Evolutionary conservation across 352 stramenopile species (phyloP), one percentile per base, ranked within the genome.

Genomic region (Phytophthora crassamura): DNA sequence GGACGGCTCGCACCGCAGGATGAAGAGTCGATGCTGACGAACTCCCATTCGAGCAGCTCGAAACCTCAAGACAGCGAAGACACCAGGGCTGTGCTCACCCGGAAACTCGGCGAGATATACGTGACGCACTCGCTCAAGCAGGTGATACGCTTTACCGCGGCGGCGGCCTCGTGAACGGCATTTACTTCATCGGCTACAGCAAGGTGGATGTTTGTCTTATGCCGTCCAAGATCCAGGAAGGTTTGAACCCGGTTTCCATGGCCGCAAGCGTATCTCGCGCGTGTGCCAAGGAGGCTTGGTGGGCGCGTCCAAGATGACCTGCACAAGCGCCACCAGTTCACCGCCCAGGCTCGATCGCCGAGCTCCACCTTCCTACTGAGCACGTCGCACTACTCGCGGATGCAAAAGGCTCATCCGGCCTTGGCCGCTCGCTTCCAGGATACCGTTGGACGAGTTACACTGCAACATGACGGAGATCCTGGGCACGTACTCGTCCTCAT

Each of bases 131-230:
- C 76, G 46, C 52, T 77, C 18, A 91, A 88, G 50, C 68, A 28
- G 82, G 83, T 12, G 80, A 95, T 25, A 82, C 80, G 10, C 63
- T 94, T 20, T 95, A 95, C 64, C 69, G 72, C 22, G 85, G 82
- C 22, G 87, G 87, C 28, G 69, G 71, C 22, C 59, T 74, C 7
- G 84, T 93, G 2, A 75, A 80, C 8, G 87, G 87, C 22, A 73
- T 92, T 22, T 94, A 88, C 74, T 93, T 95, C 56, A 82, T 95
- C 51, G 87, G 84, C 11, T 94, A 88, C 40, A 85, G 87, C 67
- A 93, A 94, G 40, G 72, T 95, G 10, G 87, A 95, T 57, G 87
- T 94, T 7, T 95, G n/a, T n/a, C n/a, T 91, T 61, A 74, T 95
- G 56, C 87, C 87, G 12, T 90, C 82, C 38, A 94, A 78, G 43